These are phyloP conservation scores for Pseudogymnoascus sp. DNA, from an alignment of 2,329 filamentous ascomycete genomes.

Conservation along the genomic window DNA sequence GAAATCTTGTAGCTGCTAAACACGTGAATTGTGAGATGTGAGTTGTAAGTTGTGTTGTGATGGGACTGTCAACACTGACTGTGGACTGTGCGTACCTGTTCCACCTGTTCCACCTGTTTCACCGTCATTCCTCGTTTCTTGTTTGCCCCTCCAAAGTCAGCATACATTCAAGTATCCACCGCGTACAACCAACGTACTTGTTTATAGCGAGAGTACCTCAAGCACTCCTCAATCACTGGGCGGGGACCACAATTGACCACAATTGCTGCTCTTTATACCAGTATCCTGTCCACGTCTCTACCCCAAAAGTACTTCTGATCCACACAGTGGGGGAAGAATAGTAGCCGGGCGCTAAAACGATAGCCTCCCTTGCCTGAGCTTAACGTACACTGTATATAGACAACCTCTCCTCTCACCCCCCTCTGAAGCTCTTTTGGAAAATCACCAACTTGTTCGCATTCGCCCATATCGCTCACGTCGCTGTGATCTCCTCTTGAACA, in stretches of 20 bases:
- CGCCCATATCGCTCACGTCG: constrained; percentile 2
- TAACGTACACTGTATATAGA: neutral
- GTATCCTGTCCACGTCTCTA: neutral
- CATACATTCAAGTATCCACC: neutral
- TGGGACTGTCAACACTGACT: neutral
- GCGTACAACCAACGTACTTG: neutral
- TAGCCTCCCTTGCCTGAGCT: neutral
- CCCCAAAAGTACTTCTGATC: neutral
- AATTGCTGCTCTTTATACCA: neutral
- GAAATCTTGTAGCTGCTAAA: neutral
- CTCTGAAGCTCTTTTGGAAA: neutral
- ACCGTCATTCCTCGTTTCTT: neutral
- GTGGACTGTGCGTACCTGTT: neutral
- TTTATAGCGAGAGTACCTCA: neutral
- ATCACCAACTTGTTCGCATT: neutral
- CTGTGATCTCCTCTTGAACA: neutral
- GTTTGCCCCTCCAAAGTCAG: neutral
- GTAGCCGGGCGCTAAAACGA: neutral
- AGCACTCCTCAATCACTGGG: neutral
- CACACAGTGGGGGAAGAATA: constrained; percentile 3
- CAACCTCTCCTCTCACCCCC: neutral
- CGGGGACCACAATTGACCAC: neutral
- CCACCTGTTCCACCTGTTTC: neutral
- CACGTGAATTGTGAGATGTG: constrained; percentile 4
- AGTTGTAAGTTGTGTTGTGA: neutral